phyloP scores from a whole-genome alignment of 1,284 basidiomycete genomes.

The Melanopsichium pennsylvanicum region DNA sequence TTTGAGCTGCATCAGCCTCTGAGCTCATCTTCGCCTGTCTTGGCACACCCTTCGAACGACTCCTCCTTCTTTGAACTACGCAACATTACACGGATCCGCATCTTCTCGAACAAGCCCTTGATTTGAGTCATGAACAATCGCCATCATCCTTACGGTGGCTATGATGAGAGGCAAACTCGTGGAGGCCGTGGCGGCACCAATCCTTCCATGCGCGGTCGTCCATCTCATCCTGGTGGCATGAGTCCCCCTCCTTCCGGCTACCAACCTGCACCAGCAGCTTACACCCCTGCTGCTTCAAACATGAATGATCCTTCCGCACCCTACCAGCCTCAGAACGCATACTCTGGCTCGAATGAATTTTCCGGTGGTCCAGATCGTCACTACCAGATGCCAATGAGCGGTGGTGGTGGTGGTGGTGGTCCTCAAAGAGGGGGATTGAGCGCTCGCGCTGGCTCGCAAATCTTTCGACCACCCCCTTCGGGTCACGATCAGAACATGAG shows the following conservation, averaged over 20 bases:
- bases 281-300: constrained; percentile 21
- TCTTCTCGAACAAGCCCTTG: neutral
- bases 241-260: constrained; percentile 29
- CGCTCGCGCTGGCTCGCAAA: constrained; percentile 17
- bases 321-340: constrained; percentile 24
- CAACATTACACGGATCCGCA: constrained; percentile 6
- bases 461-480: constrained; percentile 16
- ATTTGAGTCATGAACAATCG: constrained; percentile 73
- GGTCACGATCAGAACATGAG: constrained; percentile 15
- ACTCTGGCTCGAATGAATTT: constrained; percentile 24
- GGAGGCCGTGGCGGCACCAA: constrained; percentile 43
- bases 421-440: constrained; percentile 35
- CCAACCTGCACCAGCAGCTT: constrained; percentile 17
- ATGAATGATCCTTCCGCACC: constrained; percentile 13
- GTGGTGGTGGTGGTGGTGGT: no score
- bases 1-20: constrained; percentile 29
- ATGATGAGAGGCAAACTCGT: constrained; percentile 70
- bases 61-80: constrained; percentile 1
- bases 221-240: constrained; percentile 23
- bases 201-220: constrained; percentile 20
- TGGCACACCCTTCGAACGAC: neutral
- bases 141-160: constrained; percentile 82
- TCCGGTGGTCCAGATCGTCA: constrained; percentile 33
- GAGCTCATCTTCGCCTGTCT: constrained; percentile 6
- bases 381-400: constrained; percentile 27